Conservation (phyloP, 148 eudicot species). For the Vaccinium corymbosum region DNA sequence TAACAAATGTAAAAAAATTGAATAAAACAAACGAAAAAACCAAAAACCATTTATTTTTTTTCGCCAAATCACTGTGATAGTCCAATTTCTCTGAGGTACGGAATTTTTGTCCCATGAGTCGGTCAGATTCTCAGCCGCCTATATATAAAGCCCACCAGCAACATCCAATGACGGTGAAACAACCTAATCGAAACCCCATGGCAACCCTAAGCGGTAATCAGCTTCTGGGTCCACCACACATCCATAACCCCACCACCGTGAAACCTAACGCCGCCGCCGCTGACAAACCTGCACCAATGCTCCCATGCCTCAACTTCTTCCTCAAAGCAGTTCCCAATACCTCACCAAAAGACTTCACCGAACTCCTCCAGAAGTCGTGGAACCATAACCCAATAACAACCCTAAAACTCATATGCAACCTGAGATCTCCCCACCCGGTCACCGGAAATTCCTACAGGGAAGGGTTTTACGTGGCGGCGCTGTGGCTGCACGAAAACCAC, state of each 20-base stretch:
- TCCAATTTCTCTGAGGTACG: too few relatives aligned
- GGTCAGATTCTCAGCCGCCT: background rate
- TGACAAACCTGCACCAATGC: slow-evolving; percentile 6
- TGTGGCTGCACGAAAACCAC: slow-evolving; percentile 22
- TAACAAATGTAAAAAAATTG: too few relatives aligned
- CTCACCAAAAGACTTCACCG: background rate
- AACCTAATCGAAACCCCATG: background rate
- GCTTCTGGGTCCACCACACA: background rate
- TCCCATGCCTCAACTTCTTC: slow-evolving; percentile 21
- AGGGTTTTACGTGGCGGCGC: slow-evolving; percentile 12
- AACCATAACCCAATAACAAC: slow-evolving; percentile 6
- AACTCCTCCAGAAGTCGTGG: background rate
- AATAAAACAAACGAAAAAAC: too few relatives aligned
- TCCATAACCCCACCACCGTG: background rate
- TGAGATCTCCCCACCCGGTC: slow-evolving; percentile 11
- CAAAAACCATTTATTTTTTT: too few relatives aligned
- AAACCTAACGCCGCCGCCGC: background rate
- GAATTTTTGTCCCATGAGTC: background rate
- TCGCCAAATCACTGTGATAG: too few relatives aligned
- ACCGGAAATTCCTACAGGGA: slow-evolving; percentile 21
- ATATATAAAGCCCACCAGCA: background rate
- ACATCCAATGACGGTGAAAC: too few relatives aligned
- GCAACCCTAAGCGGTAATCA: background rate
- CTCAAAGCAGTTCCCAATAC: slow-evolving; percentile 19
- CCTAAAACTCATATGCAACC: slow-evolving; percentile 24